Percentiles rank a stretch among this genome's conserved stretches.
Evolutionary conservation across 2,329 filamentous ascomycete genomes (phyloP).

Genomic region (Exserohilum turcica): DNA sequence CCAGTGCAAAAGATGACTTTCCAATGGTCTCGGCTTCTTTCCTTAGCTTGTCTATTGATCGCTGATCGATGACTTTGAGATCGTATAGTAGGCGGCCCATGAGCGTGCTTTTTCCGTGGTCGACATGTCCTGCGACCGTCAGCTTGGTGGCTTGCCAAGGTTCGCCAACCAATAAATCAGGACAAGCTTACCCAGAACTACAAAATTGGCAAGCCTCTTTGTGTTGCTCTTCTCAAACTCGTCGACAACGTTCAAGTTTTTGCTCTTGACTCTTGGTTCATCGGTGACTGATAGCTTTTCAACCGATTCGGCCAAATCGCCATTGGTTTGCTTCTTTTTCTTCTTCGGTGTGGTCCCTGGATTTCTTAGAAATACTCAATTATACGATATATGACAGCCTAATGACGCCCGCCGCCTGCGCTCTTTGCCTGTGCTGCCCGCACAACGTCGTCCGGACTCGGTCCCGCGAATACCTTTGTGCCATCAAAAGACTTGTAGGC

Average conservation of each 20-base stretch:
- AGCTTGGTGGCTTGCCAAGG: neutral
- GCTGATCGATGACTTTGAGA: slow-evolving; percentile 82
- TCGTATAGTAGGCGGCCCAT: slow-evolving; percentile 95
- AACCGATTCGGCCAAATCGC: slow-evolving; percentile 54
- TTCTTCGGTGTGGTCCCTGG: slow-evolving; percentile 39
- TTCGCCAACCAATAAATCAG: neutral
- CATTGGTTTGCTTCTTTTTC: slow-evolving; percentile 23
- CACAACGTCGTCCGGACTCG: slow-evolving; percentile 91
- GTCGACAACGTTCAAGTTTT: slow-evolving; percentile 81
- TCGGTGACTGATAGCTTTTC: slow-evolving; percentile 54
- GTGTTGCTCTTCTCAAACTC: slow-evolving; percentile 76
- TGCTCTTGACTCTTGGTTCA: slow-evolving; percentile 65
- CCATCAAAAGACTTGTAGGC: slow-evolving; percentile 47
- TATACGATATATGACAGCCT: slow-evolving; percentile 17
- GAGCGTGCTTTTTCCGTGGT: slow-evolving; percentile 95
- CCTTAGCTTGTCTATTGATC: slow-evolving; percentile 84
- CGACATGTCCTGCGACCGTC: slow-evolving; percentile 75
- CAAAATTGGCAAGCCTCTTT: slow-evolving; percentile 87
- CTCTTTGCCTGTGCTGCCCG: slow-evolving; percentile 72
- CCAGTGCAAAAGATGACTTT: slow-evolving; percentile 93
- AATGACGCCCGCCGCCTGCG: slow-evolving; percentile 46
- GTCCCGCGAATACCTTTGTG: slow-evolving; percentile 73
- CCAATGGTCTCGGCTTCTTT: slow-evolving; percentile 90
- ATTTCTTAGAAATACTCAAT: slow-evolving; percentile 28
- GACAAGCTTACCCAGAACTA: slow-evolving; percentile 75